A percentile compares a stretch with the other conserved stretches of the same genome.
Conservation (phyloP, 768 basidiomycete species). For the Suillus subalutaceus region DNA sequence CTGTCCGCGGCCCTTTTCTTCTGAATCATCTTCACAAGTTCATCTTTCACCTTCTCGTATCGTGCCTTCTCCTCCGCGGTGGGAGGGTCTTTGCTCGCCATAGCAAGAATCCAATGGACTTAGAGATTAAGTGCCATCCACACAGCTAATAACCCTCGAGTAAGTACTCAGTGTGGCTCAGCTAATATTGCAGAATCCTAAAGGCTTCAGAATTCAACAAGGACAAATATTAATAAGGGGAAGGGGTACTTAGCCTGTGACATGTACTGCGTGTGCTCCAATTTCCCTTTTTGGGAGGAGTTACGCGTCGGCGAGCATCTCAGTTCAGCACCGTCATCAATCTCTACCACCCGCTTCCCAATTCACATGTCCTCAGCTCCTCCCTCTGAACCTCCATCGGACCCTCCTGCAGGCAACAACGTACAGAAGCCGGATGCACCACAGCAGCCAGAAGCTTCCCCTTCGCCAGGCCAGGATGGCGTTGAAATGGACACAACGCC, state of each 20-base stretch:
- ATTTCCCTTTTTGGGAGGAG: constrained; percentile 29
- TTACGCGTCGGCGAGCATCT: constrained; percentile 30
- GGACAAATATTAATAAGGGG: not conserved
- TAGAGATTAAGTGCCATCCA: constrained; percentile 4
- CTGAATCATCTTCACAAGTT: constrained; percentile 70
- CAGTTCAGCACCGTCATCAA: constrained; percentile 1
- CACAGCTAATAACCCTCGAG: not conserved
- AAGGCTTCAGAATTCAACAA: constrained; percentile 1
- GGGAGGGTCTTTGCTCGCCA: constrained; percentile 45
- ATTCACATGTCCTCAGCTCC: constrained; percentile 58
- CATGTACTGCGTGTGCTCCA: not conserved
- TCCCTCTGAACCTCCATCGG: constrained; percentile 56
- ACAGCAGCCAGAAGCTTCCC: constrained; percentile 42
- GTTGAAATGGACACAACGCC: constrained; percentile 74
- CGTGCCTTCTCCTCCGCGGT: constrained; percentile 69
- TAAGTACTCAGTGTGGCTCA: not conserved
- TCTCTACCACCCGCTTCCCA: constrained; percentile 11
- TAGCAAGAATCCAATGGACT: constrained; percentile 17
- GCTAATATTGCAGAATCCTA: not conserved
- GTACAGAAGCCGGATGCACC: constrained; percentile 44
- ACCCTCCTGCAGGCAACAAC: constrained; percentile 47
- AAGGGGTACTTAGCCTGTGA: too few relatives aligned
- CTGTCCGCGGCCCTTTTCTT: constrained; percentile 79
- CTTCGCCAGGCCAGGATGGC: constrained; percentile 39
- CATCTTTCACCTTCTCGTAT: constrained; percentile 75